Conservation (phyloP, 768 basidiomycete genomes). For the Tulasnella sp. region DNA sequence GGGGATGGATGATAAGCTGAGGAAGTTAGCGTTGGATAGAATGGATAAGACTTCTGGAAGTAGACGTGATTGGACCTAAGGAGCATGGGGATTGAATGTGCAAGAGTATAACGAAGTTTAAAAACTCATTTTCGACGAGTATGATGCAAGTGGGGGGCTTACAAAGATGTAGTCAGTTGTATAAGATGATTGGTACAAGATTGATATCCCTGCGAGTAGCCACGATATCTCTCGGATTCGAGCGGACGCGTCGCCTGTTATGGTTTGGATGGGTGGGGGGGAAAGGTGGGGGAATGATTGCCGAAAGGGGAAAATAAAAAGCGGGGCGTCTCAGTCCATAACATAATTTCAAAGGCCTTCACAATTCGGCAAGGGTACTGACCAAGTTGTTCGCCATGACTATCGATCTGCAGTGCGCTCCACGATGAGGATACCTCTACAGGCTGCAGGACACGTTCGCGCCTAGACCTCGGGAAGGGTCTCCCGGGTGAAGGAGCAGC, state of each 20-base stretch:
- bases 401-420: slow-evolving; percentile 76
- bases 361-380: slow-evolving; percentile 21
- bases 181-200: slow-evolving; percentile 75
- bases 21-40: slow-evolving; percentile 54
- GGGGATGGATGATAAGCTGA: slow-evolving; percentile 26
- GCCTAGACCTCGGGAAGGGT: neutral
- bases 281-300: neutral
- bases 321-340: slow-evolving; percentile 7
- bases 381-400: slow-evolving; percentile 66
- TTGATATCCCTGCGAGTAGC: slow-evolving; percentile 69
- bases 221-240: slow-evolving; percentile 70
- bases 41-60: slow-evolving; percentile 56
- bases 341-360: neutral
- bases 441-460: slow-evolving; percentile 26
- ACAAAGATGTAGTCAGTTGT: slow-evolving; percentile 79
- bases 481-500: neutral
- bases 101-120: too few species aligned
- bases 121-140: too few species aligned
- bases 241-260: slow-evolving; percentile 60
- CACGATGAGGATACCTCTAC: slow-evolving; percentile 68
- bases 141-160: slow-evolving; percentile 28
- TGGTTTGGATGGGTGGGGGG: neutral
- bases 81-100: too few species aligned
- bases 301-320: slow-evolving; percentile 21
- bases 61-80: slow-evolving; percentile 62